Conservation (phyloP, 148 eudicot genomes). For the Camellia sinensis region DNA sequence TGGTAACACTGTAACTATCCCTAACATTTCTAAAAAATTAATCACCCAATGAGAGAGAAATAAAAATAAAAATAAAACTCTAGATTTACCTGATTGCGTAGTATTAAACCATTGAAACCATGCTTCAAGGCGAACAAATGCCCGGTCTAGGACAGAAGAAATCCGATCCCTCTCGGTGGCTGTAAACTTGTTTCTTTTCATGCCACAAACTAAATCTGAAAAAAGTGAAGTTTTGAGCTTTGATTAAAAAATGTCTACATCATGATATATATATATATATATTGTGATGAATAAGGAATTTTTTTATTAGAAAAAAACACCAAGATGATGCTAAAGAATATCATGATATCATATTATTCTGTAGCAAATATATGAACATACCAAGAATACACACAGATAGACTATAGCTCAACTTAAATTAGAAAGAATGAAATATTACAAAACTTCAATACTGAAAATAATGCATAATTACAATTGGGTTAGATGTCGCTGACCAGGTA, state of each 20-base stretch:
- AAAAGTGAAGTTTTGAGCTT: slow-evolving; percentile 14
- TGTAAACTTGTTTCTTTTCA: slow-evolving; percentile 54
- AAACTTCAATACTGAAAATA: not conserved
- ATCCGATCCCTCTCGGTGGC: slow-evolving; percentile 53
- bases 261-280: too few relatives aligned
- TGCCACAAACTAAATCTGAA: slow-evolving; percentile 67
- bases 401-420: not conserved
- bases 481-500: not conserved
- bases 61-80: not conserved
- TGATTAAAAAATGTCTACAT: not conserved
- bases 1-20: too few relatives aligned
- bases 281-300: too few relatives aligned
- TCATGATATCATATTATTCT: not conserved
- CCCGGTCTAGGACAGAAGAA: slow-evolving; percentile 60
- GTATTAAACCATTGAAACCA: slow-evolving; percentile 98
- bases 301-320: too few relatives aligned
- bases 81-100: slow-evolving; percentile 72
- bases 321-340: not conserved
- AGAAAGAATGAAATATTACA: not conserved
- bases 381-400: not conserved
- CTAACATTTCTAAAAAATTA: too few relatives aligned
- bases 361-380: not conserved
- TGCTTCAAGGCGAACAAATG: slow-evolving; percentile 84
- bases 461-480: not conserved
- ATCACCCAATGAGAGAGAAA: too few relatives aligned